Evolutionary conservation across 148 eudicot species (phyloP), one percentile per base, ranked within the genome.

Genomic region (Heliosperma pusillum): DNA sequence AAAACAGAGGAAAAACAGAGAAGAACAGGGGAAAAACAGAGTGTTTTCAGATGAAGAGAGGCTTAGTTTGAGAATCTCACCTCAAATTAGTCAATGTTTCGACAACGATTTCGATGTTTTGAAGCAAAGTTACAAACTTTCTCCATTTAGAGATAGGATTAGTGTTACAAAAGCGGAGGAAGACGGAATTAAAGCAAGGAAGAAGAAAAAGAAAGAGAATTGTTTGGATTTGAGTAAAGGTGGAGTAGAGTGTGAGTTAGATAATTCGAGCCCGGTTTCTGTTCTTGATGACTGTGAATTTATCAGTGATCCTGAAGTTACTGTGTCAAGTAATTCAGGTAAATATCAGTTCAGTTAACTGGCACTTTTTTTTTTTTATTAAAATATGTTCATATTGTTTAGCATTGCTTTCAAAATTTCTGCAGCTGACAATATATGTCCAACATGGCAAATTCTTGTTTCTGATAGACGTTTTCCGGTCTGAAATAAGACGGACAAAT

Each of bases 261-360:
- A 88, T 22, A 86, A 93, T 85, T 83, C 82, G 47, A 93, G 96
- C 72, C 98, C 98, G 2, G 88, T 88, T 73, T 93, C 93, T 78
- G 93, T 93, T 84, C 92, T 93, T 81, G 96, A 90, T 76, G 82
- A 80, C 42, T 66, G 74, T 72, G 86, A 82, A 42, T 85, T 88
- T 59, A 70, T 73, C 70, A 74, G 66, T 85, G 85, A 87, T 78
- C 83, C 71, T 72, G 81, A 83, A 72, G 73, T 68, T 79, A 73
- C 85, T 40, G 74, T 72, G 25, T 75, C 93, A 86, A 91, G 93
- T 90, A 77, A 65, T 72, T 52, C 26, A 66, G 63, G 52, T 45
- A 70, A 21, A 10, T 40, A 7, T 53, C 12, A 66, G 24, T 47
- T 64, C 4, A 27, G 2, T 4, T 12, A 47, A 10, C 42, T 36